Evolutionary conservation across 164 flowering plant species (phyloP).

Genomic region (Umbilicus rupestris): DNA sequence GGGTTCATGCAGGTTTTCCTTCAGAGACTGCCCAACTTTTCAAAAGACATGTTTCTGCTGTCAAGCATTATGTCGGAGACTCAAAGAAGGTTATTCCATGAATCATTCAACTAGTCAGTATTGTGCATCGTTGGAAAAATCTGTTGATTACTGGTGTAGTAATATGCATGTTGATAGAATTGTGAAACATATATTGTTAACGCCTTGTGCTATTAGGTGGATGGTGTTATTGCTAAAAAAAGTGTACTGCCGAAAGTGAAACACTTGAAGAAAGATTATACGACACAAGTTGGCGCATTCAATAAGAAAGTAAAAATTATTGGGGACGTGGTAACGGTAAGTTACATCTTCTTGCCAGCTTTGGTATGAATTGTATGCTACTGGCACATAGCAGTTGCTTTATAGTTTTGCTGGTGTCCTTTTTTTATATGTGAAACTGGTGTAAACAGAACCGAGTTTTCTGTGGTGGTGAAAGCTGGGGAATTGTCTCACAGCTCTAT

Average conservation of each 20-base stretch:
- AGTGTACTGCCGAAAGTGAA: constrained; percentile 34
- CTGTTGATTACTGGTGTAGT: neutral
- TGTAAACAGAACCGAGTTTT: too few relatives aligned
- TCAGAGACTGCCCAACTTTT: constrained; percentile 22
- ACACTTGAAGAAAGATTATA: constrained; percentile 38
- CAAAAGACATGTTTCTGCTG: constrained; percentile 22
- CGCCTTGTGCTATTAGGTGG: constrained; percentile 39
- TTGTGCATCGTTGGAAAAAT: neutral
- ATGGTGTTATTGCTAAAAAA: constrained; percentile 28
- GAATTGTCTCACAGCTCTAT: neutral
- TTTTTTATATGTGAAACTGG: too few relatives aligned
- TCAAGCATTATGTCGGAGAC: constrained; percentile 14
- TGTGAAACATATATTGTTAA: neutral
- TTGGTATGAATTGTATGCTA: too few relatives aligned
- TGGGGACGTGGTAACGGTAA: constrained; percentile 61
- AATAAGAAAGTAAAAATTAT: constrained; percentile 51
- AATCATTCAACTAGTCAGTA: neutral
- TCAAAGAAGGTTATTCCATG: neutral
- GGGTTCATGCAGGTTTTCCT: constrained; percentile 25
- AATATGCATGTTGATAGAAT: neutral
- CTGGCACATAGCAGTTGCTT: too few relatives aligned
- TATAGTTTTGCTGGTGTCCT: too few relatives aligned
- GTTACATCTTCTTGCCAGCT: constrained; percentile 1
- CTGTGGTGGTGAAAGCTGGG: neutral
- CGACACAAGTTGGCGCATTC: constrained; percentile 19